phyloP scores from a whole-genome alignment of 768 basidiomycete genomes.

The Mycena rebaudengoi region DNA sequence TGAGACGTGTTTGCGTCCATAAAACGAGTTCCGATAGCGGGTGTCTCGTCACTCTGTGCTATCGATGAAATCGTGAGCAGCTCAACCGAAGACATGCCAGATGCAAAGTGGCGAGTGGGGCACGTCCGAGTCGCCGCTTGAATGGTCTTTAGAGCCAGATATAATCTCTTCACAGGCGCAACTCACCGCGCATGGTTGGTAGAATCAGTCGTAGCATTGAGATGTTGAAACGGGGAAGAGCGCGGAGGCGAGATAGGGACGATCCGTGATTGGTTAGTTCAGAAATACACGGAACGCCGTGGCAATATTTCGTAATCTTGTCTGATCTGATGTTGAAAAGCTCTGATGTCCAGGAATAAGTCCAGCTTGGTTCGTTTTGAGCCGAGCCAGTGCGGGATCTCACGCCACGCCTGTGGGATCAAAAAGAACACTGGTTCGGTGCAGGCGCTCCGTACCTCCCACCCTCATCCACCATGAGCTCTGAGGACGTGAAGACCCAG shows the following conservation, averaged over 20 bases:
- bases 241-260: no score
- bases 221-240: no score
- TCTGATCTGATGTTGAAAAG: background rate
- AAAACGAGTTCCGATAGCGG: constrained; percentile 59
- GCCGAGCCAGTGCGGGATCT: background rate
- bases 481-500: constrained; percentile 6
- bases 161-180: background rate
- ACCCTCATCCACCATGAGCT: background rate
- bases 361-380: background rate
- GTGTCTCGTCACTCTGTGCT: constrained; percentile 52
- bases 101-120: background rate
- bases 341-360: background rate
- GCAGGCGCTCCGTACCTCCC: background rate
- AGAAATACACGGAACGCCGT: no score
- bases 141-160: no score
- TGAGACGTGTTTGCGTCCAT: constrained; percentile 45
- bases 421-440: background rate
- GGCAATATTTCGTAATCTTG: no score
- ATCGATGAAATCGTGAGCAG: constrained; percentile 1
- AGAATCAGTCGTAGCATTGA: background rate
- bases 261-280: no score
- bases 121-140: no score
- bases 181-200: background rate
- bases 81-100: background rate
- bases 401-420: background rate